phyloP scores from a whole-genome alignment of 225 moss, liverwort and hornwort species.

The Bryoerythrophyllum caledonicum region DNA sequence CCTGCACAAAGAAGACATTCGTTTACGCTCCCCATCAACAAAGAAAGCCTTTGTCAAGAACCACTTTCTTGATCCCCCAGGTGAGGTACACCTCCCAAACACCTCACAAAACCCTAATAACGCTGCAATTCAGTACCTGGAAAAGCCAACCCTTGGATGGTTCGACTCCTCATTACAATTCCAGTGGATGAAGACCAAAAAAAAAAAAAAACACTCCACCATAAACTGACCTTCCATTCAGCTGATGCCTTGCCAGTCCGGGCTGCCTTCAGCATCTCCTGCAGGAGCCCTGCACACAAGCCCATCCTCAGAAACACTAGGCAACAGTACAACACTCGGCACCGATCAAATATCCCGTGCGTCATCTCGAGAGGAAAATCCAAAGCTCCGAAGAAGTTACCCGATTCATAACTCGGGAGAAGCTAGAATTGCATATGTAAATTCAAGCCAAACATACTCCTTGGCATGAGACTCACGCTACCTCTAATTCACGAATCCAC shows the following conservation, averaged over 20 bases:
- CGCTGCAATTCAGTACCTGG: not conserved
- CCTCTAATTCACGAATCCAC: slow-evolving; percentile 1
- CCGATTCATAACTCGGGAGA: slow-evolving; percentile 2
- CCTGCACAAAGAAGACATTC: slow-evolving; percentile 52
- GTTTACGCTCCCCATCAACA: slow-evolving; percentile 22
- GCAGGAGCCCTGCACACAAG: slow-evolving; percentile 53
- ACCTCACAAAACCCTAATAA: slow-evolving; percentile 14
- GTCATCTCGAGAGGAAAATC: not conserved
- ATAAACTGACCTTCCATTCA: slow-evolving; percentile 59
- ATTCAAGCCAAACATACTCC: slow-evolving; percentile 4
- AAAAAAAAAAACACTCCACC: not conserved
- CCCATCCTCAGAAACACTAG: slow-evolving; percentile 10
- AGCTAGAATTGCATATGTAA: slow-evolving; percentile 9
- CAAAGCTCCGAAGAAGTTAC: not conserved
- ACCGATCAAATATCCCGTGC: not conserved
- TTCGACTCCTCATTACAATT: not conserved
- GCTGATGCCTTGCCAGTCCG: slow-evolving; percentile 59
- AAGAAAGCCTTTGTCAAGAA: not conserved
- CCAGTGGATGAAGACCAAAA: not conserved
- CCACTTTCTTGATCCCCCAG: slow-evolving; percentile 7
- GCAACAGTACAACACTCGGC: no score
- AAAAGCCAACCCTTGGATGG: not conserved
- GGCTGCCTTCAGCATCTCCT: slow-evolving; percentile 62
- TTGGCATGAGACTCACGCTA: not conserved
- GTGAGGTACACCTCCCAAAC: not conserved